Conservation (phyloP, 805 yeast genomes). For the Starmerella stigmatis region DNA sequence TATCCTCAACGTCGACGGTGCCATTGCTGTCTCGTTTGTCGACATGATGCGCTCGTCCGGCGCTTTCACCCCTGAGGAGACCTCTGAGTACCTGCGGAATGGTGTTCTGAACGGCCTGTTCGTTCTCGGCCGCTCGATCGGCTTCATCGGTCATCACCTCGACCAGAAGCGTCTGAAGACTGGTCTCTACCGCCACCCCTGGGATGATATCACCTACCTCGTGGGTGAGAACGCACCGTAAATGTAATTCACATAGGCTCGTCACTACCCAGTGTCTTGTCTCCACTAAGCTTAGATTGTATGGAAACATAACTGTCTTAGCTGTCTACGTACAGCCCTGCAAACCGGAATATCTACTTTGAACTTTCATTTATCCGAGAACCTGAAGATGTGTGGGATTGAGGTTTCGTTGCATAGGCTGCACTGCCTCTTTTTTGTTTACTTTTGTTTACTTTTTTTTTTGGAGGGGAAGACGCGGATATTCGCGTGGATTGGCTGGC, state of each 20-base stretch:
- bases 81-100: slow-evolving; percentile 36
- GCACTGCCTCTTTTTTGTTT: no score
- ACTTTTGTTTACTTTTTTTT: no score
- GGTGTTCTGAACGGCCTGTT: slow-evolving; percentile 41
- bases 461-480: no score
- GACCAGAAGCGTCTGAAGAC: slow-evolving; percentile 41
- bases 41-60: slow-evolving; percentile 38
- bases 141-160: slow-evolving; percentile 39
- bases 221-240: slow-evolving; percentile 30
- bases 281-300: no score
- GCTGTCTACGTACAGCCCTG: no score
- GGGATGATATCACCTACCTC: slow-evolving; percentile 40
- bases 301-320: no score
- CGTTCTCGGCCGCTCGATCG: slow-evolving; percentile 39
- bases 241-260: background rate
- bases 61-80: slow-evolving; percentile 38
- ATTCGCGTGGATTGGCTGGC: no score
- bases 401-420: no score
- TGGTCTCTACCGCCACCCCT: slow-evolving; percentile 39
- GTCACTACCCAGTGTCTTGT: no score
- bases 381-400: no score
- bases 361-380: no score
- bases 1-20: slow-evolving; percentile 39
- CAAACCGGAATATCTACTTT: no score
- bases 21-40: slow-evolving; percentile 38